phyloP scores from a whole-genome alignment of 2,329 filamentous ascomycete species.

The Tolypocladium guangdongense region DNA sequence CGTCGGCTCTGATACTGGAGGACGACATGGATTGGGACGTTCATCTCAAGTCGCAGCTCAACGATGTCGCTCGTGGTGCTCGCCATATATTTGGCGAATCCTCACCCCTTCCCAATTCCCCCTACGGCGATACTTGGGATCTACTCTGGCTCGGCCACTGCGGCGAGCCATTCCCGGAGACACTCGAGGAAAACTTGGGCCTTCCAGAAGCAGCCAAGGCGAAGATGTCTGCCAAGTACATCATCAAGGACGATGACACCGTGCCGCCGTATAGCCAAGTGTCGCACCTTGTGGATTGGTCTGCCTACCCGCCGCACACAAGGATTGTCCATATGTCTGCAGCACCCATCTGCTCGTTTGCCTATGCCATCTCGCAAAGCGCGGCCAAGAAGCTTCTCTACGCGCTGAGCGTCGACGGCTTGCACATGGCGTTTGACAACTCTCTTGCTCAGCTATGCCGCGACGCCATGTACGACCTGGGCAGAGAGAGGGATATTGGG shows the following conservation, averaged over 20 bases:
- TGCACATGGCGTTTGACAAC: constrained; percentile 29
- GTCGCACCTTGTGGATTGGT: constrained; percentile 12
- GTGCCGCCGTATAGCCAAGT: constrained; percentile 18
- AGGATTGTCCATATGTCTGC: constrained; percentile 31
- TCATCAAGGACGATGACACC: constrained; percentile 19
- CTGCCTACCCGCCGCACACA: constrained; percentile 27
- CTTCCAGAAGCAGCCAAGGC: constrained; percentile 3
- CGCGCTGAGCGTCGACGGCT: constrained; percentile 28
- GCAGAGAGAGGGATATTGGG: constrained; percentile 1
- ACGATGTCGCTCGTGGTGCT: constrained; percentile 3
- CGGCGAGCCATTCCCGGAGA: constrained; percentile 21
- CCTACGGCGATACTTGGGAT: constrained; percentile 39
- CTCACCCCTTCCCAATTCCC: constrained; percentile 14
- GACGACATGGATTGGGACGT: constrained; percentile 35
- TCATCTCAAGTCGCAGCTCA: constrained; percentile 16
- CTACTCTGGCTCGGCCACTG: constrained; percentile 38
- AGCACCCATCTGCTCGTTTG: constrained; percentile 28
- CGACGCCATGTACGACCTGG: constrained; percentile 20
- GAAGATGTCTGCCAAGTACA: constrained; percentile 5
- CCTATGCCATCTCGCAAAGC: constrained; percentile 32
- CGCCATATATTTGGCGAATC: constrained; percentile 1
- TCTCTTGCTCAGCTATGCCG: constrained; percentile 33
- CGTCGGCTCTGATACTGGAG: constrained; percentile 30
- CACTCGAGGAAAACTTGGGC: constrained; percentile 11
- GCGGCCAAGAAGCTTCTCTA: constrained; percentile 31